Base-by-base conservation (phyloP, 2,329 filamentous ascomycete genomes). In the Colletotrichum shisoi region DNA sequence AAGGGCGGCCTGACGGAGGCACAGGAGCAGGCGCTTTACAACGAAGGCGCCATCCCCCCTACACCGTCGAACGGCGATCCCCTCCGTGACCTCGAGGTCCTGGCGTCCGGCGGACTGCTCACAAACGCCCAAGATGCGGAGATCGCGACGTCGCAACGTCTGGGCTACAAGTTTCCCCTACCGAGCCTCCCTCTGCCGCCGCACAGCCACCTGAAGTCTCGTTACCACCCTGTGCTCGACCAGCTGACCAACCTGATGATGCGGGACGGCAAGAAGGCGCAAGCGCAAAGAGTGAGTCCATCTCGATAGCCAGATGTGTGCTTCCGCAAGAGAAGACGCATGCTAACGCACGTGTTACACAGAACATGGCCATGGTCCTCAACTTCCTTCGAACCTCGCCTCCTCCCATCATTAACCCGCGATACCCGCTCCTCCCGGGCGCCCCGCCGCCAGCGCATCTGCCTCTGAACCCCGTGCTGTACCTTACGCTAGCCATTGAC, bases 201-300 rank as follows among this genome's bases (percentile, higher is more conserved):
- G 61, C 74, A 81, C 37, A 76, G 83, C 75, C 84, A 92, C 79
- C 80, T 94, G 73, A 91, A 93, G 78, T 84, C 92, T 76, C 88
- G 95, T 74, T 96, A 98, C 76, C 91, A 97, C 75, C 88, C 92
- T 1, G 84, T 97, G 8, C 83, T 98, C 54, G 83, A 90, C 71
- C 95, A 97, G 81, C 84, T 98, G 73, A 97, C 93, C 19, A 94
- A 93, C 76, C 83, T 97, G 72, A 80, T 99, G 70, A 99, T 98
- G 94, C 84, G 84, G 73, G 87, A 98, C 79, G 95, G 95, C 72
- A 96, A 97, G 83, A 87, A 96, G 76, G 91, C 90, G 75, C 85
- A 87, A 77, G 95, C 95, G n/a, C 93, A 99, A 79, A 88, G 89
- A 82, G 93, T 96, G 84, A 67, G 87, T 76, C 68, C 71, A 65